Evolutionary conservation across 1,284 basidiomycete species (phyloP).

Genomic region (Gymnopus androsaceus): DNA sequence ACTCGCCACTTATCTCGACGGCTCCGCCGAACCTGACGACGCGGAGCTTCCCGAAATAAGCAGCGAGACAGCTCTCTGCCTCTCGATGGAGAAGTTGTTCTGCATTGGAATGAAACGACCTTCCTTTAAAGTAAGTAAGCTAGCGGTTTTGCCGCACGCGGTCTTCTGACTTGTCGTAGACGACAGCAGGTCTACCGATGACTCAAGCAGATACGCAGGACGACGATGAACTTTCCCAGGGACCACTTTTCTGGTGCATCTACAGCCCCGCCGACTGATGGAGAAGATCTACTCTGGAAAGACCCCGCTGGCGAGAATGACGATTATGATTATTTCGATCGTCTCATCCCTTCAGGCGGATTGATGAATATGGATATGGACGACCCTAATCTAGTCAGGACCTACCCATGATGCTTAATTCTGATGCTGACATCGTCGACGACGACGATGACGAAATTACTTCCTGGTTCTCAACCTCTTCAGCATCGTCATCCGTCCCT

Average conservation of each 20-base stretch:
- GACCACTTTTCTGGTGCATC: neutral
- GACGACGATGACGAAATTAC: neutral
- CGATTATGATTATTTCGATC: neutral
- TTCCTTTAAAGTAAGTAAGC: constrained; percentile 51
- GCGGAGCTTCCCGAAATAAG: constrained; percentile 15
- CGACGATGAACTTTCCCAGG: constrained; percentile 31
- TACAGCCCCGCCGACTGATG: neutral
- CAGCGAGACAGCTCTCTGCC: constrained; percentile 42
- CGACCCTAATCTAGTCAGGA: neutral
- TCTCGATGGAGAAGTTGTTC: constrained; percentile 51
- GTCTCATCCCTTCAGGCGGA: too few relatives aligned
- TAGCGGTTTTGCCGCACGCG: neutral
- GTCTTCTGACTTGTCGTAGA: constrained; percentile 14
- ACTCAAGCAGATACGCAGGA: constrained; percentile 23
- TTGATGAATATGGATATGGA: too few relatives aligned
- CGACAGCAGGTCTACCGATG: constrained; percentile 10
- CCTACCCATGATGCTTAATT: neutral
- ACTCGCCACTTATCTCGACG: constrained; percentile 25
- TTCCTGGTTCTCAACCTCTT: neutral
- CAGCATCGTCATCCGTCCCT: neutral
- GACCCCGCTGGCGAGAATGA: neutral
- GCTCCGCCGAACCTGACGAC: neutral
- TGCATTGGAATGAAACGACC: constrained; percentile 42
- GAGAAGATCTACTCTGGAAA: neutral
- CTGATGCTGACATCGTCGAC: neutral